Evolutionary conservation across 2,329 filamentous ascomycete genomes (phyloP).

Genomic region (Fusarium palustre): DNA sequence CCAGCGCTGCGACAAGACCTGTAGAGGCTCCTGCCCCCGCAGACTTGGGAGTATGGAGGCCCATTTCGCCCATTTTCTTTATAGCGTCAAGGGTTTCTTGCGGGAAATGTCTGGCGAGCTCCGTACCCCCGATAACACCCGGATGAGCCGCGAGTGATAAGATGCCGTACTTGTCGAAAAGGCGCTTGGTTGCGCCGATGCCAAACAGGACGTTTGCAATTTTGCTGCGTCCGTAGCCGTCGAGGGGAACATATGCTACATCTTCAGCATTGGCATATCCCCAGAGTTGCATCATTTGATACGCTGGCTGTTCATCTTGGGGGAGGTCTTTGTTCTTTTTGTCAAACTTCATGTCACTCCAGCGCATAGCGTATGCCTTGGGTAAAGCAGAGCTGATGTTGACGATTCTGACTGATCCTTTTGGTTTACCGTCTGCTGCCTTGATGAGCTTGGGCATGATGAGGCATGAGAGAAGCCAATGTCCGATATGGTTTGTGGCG

Average conservation of each 20-base stretch:
- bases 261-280: slow-evolving; percentile 3
- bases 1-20: slow-evolving; percentile 10
- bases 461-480: slow-evolving; percentile 9
- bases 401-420: slow-evolving; percentile 4
- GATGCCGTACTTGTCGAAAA: slow-evolving; percentile 2
- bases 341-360: slow-evolving; percentile 23
- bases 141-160: neutral
- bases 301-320: neutral
- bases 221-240: slow-evolving; percentile 15
- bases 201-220: slow-evolving; percentile 19
- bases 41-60: neutral
- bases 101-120: neutral
- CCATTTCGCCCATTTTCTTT: neutral
- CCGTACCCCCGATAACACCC: slow-evolving; percentile 5
- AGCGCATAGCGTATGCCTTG: neutral
- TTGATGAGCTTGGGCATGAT: slow-evolving; percentile 20
- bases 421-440: neutral
- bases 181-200: slow-evolving; percentile 9
- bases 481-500: slow-evolving; percentile 12
- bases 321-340: slow-evolving; percentile 24
- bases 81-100: neutral
- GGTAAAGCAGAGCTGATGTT: slow-evolving; percentile 9
- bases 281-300: slow-evolving; percentile 7
- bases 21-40: slow-evolving; percentile 8
- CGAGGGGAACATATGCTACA: neutral